These are phyloP conservation scores for Boletus semigastroideus DNA, from an alignment of 1,284 basidiomycete species.

Conservation along the genomic window DNA sequence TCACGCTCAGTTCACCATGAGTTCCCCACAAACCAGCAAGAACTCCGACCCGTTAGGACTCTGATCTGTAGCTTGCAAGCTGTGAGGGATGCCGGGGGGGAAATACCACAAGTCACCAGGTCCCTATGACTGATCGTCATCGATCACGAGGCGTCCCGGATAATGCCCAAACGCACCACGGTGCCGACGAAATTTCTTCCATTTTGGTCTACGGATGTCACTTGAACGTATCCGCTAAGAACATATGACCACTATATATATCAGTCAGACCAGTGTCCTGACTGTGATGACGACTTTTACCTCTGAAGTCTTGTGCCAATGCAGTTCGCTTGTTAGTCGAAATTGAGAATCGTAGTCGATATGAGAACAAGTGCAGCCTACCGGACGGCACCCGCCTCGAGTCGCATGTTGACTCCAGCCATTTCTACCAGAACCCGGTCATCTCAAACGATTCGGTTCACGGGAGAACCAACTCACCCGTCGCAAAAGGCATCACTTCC, in stretches of 20 bases:
- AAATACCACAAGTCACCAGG: conserved; percentile 57
- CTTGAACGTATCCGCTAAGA: conserved; percentile 59
- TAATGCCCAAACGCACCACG: conserved; percentile 40
- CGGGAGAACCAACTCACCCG: conserved; percentile 8
- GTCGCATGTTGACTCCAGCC: conserved; percentile 50
- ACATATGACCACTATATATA: conserved; percentile 61
- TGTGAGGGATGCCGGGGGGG: conserved; percentile 42
- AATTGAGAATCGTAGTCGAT: not conserved
- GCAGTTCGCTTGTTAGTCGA: conserved; percentile 47
- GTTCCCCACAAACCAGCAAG: conserved; percentile 35
- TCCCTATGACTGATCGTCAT: conserved; percentile 16
- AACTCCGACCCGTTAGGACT: conserved; percentile 51
- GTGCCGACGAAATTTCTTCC: conserved; percentile 63
- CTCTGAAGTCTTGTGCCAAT: conserved; percentile 61
- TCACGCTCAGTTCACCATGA: not conserved
- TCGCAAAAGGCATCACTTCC: conserved; percentile 43
- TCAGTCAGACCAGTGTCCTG: not conserved
- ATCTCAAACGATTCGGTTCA: not conserved
- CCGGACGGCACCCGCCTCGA: conserved; percentile 50
- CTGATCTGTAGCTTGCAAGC: conserved; percentile 48
- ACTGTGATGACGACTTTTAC: not conserved
- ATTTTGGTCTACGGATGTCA: conserved; percentile 58
- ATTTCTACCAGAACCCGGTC: conserved; percentile 13
- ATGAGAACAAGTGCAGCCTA: conserved; percentile 15
- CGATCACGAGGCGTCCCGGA: not conserved